Conservation (phyloP, 805 yeast genomes). For the Ogataea philodendri region DNA sequence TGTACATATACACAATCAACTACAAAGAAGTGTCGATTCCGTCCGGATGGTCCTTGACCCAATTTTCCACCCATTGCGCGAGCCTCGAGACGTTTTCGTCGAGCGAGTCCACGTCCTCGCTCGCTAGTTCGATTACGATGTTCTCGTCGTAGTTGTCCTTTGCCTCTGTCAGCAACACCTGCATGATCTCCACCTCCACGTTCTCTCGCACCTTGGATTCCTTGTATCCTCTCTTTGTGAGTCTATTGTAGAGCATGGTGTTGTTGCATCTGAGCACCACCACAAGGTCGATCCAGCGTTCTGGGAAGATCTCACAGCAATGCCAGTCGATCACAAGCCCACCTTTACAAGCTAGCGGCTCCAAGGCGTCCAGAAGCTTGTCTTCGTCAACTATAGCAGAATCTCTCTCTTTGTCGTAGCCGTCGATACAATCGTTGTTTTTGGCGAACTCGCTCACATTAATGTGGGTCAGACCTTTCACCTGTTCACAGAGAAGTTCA, state of each 20-base stretch:
- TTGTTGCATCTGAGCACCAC: conserved; percentile 83
- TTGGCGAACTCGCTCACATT: conserved; percentile 82
- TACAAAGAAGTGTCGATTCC: conserved; percentile 48
- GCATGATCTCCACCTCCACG: conserved; percentile 96
- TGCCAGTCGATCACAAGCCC: conserved; percentile 96
- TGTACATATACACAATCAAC: conserved; percentile 9
- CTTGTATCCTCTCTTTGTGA: conserved; percentile 72
- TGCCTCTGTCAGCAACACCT: conserved; percentile 84
- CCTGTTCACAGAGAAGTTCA: conserved; percentile 50
- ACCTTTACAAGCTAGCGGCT: conserved; percentile 77
- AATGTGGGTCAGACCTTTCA: conserved; percentile 51
- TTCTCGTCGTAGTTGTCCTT: conserved; percentile 74
- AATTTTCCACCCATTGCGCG: conserved; percentile 66
- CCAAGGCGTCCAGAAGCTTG: conserved; percentile 74
- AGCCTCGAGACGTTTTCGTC: conserved; percentile 82
- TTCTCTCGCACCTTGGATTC: conserved; percentile 85
- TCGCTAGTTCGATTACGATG: conserved; percentile 75
- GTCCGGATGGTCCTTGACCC: conserved; percentile 65
- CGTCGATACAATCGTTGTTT: conserved; percentile 70
- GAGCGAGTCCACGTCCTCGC: conserved; percentile 72
- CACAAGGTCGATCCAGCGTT: conserved; percentile 85
- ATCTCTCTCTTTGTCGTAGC: conserved; percentile 82
- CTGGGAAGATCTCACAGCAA: conserved; percentile 94
- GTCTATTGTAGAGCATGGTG: conserved; percentile 66
- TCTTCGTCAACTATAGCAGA: conserved; percentile 92